Evolutionary conservation across 2,329 filamentous ascomycete genomes (phyloP), one percentile per base, ranked within the genome.

Genomic region (Venturia effusa): DNA sequence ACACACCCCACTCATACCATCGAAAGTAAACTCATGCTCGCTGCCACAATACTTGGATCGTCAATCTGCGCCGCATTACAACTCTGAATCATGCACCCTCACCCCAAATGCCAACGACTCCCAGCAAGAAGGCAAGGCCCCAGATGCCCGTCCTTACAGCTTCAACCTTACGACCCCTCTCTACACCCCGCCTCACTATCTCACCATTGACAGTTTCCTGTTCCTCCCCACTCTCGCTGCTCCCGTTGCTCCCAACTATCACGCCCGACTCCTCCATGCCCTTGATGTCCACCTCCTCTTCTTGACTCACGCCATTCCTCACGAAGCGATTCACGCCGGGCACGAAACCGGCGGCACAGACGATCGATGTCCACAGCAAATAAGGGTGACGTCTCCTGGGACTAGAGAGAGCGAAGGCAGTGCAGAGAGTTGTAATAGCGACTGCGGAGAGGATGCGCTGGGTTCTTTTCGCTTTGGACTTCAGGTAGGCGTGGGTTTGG

Each of bases 331-430:
- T 62, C 32, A 45, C 15, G 65, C 62, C 67, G 17, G 65, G 64
- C 24, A 61, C 72, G 34, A 77, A 66, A 17, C 79, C 76, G 0
- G 78, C 78, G 45, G 82, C 79, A 54, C 86, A 83, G 64, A 92
- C 82, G 32, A 91, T 76, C 2, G 87, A 86, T 17, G 90, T 91
- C 85, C 94, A 97, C 65, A 97, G 76, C 32, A 97, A 85, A 74
- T 96, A 97, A 0, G 93, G 93, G 74, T 97, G 93, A 72, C 88
- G 86, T 69, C 84, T 82, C 64, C 86, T 83, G 32, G 84, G 82
- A 0, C 92, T 89, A 2, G 92, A 93, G 68, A 95, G 79, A 55
- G 82, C 74, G 76, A 88, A 97, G 67, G 92, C 90, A 68, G 93
- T 83, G 69, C 90, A 78, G 71, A 97, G 86, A 37, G 89, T 85